phyloP scores from a whole-genome alignment of 2,329 filamentous ascomycete species.

The Mycosphaerelloides madeirae region DNA sequence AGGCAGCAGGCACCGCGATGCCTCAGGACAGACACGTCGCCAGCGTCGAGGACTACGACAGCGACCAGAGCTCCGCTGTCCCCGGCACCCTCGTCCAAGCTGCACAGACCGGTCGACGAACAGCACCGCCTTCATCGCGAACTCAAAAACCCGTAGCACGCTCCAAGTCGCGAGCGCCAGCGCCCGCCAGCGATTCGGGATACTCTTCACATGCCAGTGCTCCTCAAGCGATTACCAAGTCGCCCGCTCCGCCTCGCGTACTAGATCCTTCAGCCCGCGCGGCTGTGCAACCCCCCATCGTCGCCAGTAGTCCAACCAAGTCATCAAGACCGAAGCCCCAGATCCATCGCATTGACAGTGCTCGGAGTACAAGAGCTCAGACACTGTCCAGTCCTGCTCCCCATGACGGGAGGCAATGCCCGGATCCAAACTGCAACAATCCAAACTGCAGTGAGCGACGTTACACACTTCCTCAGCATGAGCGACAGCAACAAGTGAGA shows the following conservation, averaged over 20 bases:
- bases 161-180: neutral
- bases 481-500: too few species aligned
- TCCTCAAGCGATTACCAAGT: conserved; percentile 7
- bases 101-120: conserved; percentile 48
- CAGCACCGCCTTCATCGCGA: conserved; percentile 32
- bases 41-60: conserved; percentile 39
- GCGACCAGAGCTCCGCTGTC: conserved; percentile 38
- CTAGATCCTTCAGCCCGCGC: conserved; percentile 4
- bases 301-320: conserved; percentile 12
- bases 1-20: neutral
- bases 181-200: conserved; percentile 53
- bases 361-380: conserved; percentile 41
- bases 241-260: neutral
- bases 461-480: conserved; percentile 17
- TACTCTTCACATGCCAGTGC: conserved; percentile 48
- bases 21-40: conserved; percentile 16
- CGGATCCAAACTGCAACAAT: conserved; percentile 44
- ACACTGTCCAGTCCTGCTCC: conserved; percentile 6
- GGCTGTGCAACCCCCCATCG: conserved; percentile 6
- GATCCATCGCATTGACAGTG: conserved; percentile 24
- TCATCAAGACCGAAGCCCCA: conserved; percentile 19
- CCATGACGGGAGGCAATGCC: conserved; percentile 28
- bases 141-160: conserved; percentile 23
- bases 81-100: conserved; percentile 44
- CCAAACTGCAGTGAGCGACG: conserved; percentile 31